Evolutionary conservation across 805 yeast genomes (phyloP).

Genomic region (Candida yuanshanica): DNA sequence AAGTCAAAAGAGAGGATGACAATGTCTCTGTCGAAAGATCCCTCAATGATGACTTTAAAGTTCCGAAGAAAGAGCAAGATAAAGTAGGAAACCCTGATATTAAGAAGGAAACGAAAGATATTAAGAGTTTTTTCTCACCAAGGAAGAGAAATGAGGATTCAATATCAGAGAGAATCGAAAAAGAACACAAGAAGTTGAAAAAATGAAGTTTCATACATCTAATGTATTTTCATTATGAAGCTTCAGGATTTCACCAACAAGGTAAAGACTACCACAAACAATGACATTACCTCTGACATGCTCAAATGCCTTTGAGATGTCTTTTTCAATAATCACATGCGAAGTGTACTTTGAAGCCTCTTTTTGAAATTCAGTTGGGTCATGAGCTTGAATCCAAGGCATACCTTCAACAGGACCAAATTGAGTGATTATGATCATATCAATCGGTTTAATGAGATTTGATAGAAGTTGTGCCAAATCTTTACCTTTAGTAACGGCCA

Average conservation of each 20-base stretch:
- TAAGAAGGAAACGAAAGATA: background rate
- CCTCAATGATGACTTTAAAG: background rate
- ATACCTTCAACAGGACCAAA: constrained; percentile 76
- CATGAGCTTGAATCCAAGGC: constrained; percentile 81
- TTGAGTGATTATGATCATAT: constrained; percentile 53
- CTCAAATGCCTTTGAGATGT: constrained; percentile 24
- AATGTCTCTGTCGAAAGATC: background rate
- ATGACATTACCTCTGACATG: constrained; percentile 31
- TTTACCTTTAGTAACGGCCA: constrained; percentile 77
- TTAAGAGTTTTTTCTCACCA: background rate
- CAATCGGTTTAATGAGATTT: constrained; percentile 44
- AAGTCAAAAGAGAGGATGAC: background rate
- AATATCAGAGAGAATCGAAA: background rate
- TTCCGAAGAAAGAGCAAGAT: background rate
- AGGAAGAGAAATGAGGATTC: background rate
- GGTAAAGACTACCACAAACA: constrained; percentile 66
- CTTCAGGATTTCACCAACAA: constrained; percentile 52
- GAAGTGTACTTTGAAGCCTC: constrained; percentile 23
- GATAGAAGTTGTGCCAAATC: constrained; percentile 44
- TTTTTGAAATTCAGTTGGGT: constrained; percentile 21
- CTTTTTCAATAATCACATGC: constrained; percentile 22
- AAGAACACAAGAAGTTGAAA: background rate
- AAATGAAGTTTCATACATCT: background rate
- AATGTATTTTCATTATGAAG: constrained; percentile 23
- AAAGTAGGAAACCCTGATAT: background rate